Evolutionary conservation across 1,284 basidiomycete genomes (phyloP), one percentile per base, ranked within the genome.

Genomic region (Peniophora sp.): DNA sequence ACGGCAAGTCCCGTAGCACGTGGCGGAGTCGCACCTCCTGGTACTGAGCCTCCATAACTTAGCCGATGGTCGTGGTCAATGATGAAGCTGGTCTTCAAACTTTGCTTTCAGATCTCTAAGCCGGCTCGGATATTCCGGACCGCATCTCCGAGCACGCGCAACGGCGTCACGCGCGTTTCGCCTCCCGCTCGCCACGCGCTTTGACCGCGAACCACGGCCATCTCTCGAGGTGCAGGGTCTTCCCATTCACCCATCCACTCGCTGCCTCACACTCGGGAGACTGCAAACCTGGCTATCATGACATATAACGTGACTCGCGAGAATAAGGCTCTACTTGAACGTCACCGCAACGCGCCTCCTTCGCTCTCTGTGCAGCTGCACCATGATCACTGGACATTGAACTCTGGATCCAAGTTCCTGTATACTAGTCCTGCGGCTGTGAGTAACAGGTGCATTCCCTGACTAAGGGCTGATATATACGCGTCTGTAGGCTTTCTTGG

Each of bases 341-440:
- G 71, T 54, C 75, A 81, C 49, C 72, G 78, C 55, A 63, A 65
- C 8, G 70, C 74, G 9, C 76, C 79, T 3, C 78, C 86, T 1
- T 91, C 88, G 14, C 87, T 91, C 63, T 77, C 79, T 6, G 75
- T 91, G 5, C 81, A 88, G 60, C 72, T 91, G 39, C 76, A 88
- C 65, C 73, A 78, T 36, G 87, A 88, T 58, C 73, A 88, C 63
- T 91, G 87, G 88, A 78, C 79, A 5, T 69, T 90, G 47, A 90
- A 89, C 63, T 80, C 77, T 54, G 83, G 83, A 24, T 75, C 79
- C 55, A 88, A 88, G 70, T 88, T 87, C 61, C 68, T 85, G 50
- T 90, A 90, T 64, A 85, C 85, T 60, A 81, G 84, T 61, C 85
- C 79, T 53, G 77, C 85, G 51, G 84, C 87, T 54, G 87, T 90